phyloP scores from a whole-genome alignment of 345 rosid genomes.

The Ailanthus altissimus region DNA sequence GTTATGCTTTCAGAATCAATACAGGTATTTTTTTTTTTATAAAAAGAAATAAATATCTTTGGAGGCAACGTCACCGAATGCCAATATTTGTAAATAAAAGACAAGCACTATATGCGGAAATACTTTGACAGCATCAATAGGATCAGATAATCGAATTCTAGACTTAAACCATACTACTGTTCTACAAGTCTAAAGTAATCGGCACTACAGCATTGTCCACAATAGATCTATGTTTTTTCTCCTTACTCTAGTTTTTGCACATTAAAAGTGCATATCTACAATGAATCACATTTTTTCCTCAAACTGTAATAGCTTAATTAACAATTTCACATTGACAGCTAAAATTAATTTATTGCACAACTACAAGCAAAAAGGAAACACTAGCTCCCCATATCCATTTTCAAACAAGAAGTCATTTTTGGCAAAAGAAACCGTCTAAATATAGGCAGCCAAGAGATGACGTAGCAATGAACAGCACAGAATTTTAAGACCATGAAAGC shows the following conservation, averaged over 20 bases:
- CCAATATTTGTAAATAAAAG: not conserved
- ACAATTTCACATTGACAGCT: not conserved
- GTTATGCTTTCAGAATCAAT: not conserved
- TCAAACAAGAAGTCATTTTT: not conserved
- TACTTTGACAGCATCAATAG: not conserved
- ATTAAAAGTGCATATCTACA: not conserved
- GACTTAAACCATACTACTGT: not conserved
- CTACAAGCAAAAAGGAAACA: not conserved
- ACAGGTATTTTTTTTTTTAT: not conserved
- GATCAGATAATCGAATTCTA: not conserved
- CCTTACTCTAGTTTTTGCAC: not conserved
- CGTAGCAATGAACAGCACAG: not conserved
- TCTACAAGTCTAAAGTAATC: not conserved
- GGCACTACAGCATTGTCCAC: not conserved
- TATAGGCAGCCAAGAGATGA: not conserved
- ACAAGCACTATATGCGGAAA: not conserved
- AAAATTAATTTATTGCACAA: not conserved
- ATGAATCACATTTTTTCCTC: not conserved
- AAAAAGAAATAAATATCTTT: not conserved
- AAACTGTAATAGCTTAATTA: not conserved
- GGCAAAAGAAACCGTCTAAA: not conserved
- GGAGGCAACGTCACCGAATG: not conserved
- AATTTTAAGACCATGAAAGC: not conserved
- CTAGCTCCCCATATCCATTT: not conserved
- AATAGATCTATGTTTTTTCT: not conserved